These are phyloP conservation scores for Kodamaea lidongshanica DNA, from an alignment of 805 yeast genomes.

Conservation along the genomic window DNA sequence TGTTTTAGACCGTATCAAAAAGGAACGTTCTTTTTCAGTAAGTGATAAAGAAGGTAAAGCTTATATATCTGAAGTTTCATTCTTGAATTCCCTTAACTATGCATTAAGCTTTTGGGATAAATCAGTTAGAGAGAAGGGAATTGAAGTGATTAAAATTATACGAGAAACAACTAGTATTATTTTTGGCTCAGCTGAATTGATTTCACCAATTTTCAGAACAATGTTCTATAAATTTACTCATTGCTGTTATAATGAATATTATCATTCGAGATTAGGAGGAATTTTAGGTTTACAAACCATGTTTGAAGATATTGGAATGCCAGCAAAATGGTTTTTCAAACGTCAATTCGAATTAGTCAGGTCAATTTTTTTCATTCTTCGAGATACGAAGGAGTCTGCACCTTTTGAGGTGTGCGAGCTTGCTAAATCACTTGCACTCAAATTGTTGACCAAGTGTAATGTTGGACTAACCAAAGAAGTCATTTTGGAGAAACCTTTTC, in stretches of 20 bases:
- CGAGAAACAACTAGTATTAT: conserved; percentile 55
- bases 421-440: conserved; percentile 63
- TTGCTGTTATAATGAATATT: conserved; percentile 84
- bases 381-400: conserved; percentile 85
- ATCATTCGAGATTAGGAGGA: conserved; percentile 84
- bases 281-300: conserved; percentile 73
- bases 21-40: conserved; percentile 65
- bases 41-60: conserved; percentile 75
- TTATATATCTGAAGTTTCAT: conserved; percentile 59
- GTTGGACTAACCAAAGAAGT: conserved; percentile 52
- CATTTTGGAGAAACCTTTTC: conserved; percentile 65
- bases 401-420: conserved; percentile 70
- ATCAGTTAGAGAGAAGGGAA: conserved; percentile 67
- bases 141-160: conserved; percentile 56
- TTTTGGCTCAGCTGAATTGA: conserved; percentile 60
- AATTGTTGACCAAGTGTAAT: conserved; percentile 62
- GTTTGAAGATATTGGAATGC: conserved; percentile 60
- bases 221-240: conserved; percentile 82
- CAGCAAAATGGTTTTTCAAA: conserved; percentile 65
- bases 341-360: conserved; percentile 81
- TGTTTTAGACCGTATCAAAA: conserved; percentile 59
- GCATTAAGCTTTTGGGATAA: conserved; percentile 74
- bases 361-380: conserved; percentile 79
- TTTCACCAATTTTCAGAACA: conserved; percentile 69
- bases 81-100: conserved; percentile 68